phyloP scores from a whole-genome alignment of 306 rosid species.

The Cucumis melo region DNA sequence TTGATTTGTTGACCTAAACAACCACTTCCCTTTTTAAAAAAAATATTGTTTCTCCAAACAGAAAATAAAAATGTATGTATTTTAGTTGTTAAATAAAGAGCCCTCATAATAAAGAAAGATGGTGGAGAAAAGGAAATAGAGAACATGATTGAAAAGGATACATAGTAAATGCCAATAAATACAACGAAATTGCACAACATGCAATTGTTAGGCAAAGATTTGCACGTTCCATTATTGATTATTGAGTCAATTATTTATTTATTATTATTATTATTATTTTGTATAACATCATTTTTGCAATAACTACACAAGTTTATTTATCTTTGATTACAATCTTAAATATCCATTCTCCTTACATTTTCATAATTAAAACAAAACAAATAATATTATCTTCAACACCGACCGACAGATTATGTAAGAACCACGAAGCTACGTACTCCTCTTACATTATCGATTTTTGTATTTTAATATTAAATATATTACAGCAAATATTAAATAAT shows the following conservation, averaged over 20 bases:
- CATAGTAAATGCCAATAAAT: background rate
- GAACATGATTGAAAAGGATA: background rate
- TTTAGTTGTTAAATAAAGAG: background rate
- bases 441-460: too few species aligned
- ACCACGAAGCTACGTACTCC: too few species aligned
- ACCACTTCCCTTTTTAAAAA: background rate
- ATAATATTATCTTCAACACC: too few species aligned
- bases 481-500: too few species aligned
- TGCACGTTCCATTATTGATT: conserved; percentile 7
- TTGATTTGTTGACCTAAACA: background rate
- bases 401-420: too few species aligned
- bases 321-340: background rate
- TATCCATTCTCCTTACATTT: too few species aligned
- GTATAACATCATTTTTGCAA: background rate
- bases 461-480: too few species aligned
- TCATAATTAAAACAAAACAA: too few species aligned
- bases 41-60: background rate
- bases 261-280: too few species aligned
- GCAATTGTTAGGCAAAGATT: background rate
- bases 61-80: background rate
- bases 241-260: background rate
- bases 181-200: background rate
- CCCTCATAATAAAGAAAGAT: background rate
- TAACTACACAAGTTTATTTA: background rate
- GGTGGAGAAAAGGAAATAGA: background rate